Percentiles rank a stretch among this genome's conserved stretches.
phyloP scores from a whole-genome alignment of 345 rosid species.

The Lumnitzera racemosa region DNA sequence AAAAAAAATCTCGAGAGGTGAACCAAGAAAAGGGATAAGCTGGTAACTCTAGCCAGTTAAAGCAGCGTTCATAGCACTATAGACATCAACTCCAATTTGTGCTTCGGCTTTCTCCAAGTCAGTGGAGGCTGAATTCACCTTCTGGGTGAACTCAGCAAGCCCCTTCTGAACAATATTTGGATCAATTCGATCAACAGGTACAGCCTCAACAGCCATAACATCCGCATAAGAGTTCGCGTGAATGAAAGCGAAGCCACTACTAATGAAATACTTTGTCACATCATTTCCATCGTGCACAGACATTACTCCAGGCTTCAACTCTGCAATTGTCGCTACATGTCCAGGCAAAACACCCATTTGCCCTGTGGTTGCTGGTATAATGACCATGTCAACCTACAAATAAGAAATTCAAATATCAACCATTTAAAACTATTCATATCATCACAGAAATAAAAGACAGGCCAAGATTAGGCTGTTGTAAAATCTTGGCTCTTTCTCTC shows the following conservation, averaged over 20 bases:
- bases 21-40: background rate
- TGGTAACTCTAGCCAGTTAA: slow-evolving; percentile 18
- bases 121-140: slow-evolving; percentile 63
- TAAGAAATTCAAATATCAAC: background rate
- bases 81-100: slow-evolving; percentile 45
- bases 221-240: slow-evolving; percentile 83
- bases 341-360: slow-evolving; percentile 95
- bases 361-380: slow-evolving; percentile 83
- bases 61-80: slow-evolving; percentile 53
- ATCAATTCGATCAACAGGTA: slow-evolving; percentile 61
- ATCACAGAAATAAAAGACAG: background rate
- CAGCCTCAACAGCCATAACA: slow-evolving; percentile 67
- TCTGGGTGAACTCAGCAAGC: slow-evolving; percentile 70
- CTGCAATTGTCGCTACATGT: slow-evolving; percentile 78
- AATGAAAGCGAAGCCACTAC: slow-evolving; percentile 84
- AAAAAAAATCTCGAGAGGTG: too few relatives aligned
- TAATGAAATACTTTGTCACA: slow-evolving; percentile 60
- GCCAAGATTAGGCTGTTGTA: too few relatives aligned
- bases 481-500: too few relatives aligned
- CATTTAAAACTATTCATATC: background rate
- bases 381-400: slow-evolving; percentile 87
- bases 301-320: slow-evolving; percentile 80
- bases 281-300: slow-evolving; percentile 85
- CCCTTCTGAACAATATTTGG: slow-evolving; percentile 74
- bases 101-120: slow-evolving; percentile 86